These are phyloP conservation scores for Bruguiera gymnorhiza DNA, from an alignment of 345 rosid genomes.

Conservation along the genomic window DNA sequence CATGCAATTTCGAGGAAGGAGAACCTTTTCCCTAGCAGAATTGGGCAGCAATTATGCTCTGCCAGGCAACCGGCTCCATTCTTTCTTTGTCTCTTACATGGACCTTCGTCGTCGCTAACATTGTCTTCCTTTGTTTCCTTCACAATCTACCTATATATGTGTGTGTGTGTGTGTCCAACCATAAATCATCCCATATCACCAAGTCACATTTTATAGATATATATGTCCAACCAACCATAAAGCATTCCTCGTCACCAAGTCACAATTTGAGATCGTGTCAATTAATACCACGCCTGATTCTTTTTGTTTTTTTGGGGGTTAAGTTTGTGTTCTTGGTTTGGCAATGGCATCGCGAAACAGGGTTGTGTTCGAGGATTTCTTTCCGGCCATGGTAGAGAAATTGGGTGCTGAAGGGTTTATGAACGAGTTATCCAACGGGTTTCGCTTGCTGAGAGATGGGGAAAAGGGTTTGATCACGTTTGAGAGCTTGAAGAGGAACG, in stretches of 20 bases:
- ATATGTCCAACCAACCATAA: conserved; percentile 3
- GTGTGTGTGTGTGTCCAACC: not conserved
- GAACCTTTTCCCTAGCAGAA: conserved; percentile 1
- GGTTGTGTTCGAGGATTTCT: conserved; percentile 50
- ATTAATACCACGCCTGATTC: too few relatives aligned
- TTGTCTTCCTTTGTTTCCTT: conserved; percentile 14
- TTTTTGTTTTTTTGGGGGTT: too few relatives aligned
- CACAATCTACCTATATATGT: not conserved
- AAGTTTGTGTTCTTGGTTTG: not conserved
- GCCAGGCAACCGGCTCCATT: conserved; percentile 9
- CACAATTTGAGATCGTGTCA: not conserved
- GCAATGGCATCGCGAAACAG: conserved; percentile 28
- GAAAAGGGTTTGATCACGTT: conserved; percentile 45
- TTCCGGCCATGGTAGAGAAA: conserved; percentile 56
- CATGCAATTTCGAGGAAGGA: conserved; percentile 54
- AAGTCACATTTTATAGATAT: not conserved
- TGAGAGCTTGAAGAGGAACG: conserved; percentile 52
- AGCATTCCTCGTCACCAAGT: not conserved
- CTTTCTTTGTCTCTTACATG: conserved; percentile 19
- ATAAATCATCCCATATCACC: conserved; percentile 11
- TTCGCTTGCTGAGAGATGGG: conserved; percentile 45
- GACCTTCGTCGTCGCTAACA: conserved; percentile 29
- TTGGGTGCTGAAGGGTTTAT: conserved; percentile 56
- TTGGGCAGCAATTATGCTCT: conserved; percentile 4
- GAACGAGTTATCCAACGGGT: conserved; percentile 53